phyloP scores from a whole-genome alignment of 1,139 yeast species.

The Pichia sp. region DNA sequence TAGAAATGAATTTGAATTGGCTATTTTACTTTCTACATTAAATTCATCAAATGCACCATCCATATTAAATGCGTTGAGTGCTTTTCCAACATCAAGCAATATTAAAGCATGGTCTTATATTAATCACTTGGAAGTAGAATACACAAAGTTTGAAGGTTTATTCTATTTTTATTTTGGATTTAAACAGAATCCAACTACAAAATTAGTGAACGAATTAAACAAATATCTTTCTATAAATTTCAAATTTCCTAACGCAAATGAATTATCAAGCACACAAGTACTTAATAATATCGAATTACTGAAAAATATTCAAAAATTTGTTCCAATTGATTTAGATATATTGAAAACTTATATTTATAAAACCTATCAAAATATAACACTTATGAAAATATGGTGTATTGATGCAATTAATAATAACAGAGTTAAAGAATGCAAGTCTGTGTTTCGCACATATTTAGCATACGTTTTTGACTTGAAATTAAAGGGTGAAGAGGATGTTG shows the following conservation, averaged over 20 bases:
- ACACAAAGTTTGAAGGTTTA: neutral
- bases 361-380: slow-evolving; percentile 43
- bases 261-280: slow-evolving; percentile 27
- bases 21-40: neutral
- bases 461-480: slow-evolving; percentile 34
- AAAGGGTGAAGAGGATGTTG: slow-evolving; percentile 30
- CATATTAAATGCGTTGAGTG: neutral
- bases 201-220: slow-evolving; percentile 7
- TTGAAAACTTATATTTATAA: slow-evolving; percentile 37
- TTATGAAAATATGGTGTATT: slow-evolving; percentile 35
- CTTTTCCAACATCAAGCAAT: neutral
- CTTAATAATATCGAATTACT: slow-evolving; percentile 18
- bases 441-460: slow-evolving; percentile 38
- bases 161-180: neutral
- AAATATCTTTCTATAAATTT: slow-evolving; percentile 21
- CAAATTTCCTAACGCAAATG: slow-evolving; percentile 40
- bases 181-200: neutral
- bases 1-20: neutral
- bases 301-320: slow-evolving; percentile 10
- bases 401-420: slow-evolving; percentile 18
- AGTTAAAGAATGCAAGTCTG: slow-evolving; percentile 32
- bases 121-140: neutral
- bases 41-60: neutral
- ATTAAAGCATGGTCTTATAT: neutral
- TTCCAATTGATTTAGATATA: slow-evolving; percentile 32